Evolutionary conservation across 805 yeast genomes (phyloP).

Genomic region (Starmerella scarabaei): DNA sequence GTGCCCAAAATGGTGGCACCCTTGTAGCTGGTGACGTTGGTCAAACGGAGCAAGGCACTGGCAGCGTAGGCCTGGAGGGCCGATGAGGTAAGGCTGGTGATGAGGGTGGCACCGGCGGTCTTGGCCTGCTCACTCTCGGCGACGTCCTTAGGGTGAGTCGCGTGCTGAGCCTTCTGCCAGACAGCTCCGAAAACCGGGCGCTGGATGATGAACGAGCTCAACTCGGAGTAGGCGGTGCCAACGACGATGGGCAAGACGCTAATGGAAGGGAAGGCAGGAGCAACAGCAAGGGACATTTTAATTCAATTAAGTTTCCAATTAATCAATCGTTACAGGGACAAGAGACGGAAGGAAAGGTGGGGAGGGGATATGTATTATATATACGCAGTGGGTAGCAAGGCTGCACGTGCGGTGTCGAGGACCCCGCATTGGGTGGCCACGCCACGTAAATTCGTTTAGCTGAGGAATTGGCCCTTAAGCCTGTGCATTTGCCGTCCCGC

Average conservation of each 20-base stretch:
- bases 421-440: too few species aligned
- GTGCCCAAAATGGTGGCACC: constrained; percentile 31
- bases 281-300: constrained; percentile 20
- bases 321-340: too few species aligned
- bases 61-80: constrained; percentile 32
- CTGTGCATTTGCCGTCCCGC: too few species aligned
- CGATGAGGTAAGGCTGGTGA: constrained; percentile 27
- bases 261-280: constrained; percentile 20
- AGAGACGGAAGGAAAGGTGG: too few species aligned
- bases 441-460: too few species aligned
- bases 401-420: background rate
- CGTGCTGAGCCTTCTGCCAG: constrained; percentile 27
- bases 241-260: constrained; percentile 28
- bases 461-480: too few species aligned
- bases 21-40: constrained; percentile 29
- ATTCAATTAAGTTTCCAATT: too few species aligned
- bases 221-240: constrained; percentile 31
- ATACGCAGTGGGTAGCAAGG: background rate
- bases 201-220: constrained; percentile 26
- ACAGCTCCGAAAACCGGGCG: constrained; percentile 32
- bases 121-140: constrained; percentile 29
- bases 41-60: constrained; percentile 29
- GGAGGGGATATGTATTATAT: too few species aligned
- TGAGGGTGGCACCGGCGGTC: constrained; percentile 27
- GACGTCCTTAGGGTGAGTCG: constrained; percentile 27